Conservation (phyloP, 2,329 filamentous ascomycete genomes). For the Ilyonectria mors-panacis region DNA sequence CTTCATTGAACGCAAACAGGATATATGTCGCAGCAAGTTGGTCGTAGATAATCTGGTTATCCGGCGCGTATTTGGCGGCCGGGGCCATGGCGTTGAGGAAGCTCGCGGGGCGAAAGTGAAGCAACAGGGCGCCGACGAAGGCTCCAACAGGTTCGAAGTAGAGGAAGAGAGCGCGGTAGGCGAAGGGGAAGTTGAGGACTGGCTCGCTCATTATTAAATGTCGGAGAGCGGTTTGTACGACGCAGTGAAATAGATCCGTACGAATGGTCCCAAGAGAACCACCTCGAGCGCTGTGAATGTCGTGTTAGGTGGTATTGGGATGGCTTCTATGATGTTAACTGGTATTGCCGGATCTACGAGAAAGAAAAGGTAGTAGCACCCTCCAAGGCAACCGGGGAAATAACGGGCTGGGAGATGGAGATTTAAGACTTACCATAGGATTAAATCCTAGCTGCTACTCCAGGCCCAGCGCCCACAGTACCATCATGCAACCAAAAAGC, state of each 20-base stretch:
- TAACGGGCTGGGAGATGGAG: no score
- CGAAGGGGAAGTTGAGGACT: conserved; percentile 29
- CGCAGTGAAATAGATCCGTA: neutral
- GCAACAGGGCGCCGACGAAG: conserved; percentile 2
- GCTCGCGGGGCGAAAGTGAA: conserved; percentile 23
- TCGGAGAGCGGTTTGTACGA: neutral
- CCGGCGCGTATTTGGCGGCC: conserved; percentile 27
- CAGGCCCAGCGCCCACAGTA: no score
- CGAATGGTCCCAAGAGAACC: neutral
- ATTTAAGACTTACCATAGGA: no score
- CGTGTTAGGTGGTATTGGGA: neutral
- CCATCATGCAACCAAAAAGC: no score
- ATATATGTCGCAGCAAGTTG: conserved; percentile 37
- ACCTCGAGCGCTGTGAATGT: no score
- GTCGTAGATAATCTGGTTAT: conserved; percentile 38
- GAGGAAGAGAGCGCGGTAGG: conserved; percentile 33
- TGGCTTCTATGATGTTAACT: conserved; percentile 3
- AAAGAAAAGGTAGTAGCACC: neutral
- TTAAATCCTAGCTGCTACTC: no score
- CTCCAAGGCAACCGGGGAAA: no score
- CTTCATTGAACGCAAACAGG: no score
- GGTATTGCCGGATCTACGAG: neutral
- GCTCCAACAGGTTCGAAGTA: conserved; percentile 36
- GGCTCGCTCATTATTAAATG: conserved; percentile 5
- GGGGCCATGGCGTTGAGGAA: conserved; percentile 36